Base-by-base conservation (phyloP, 164 flowering plant species). In the Euptelea pleiosperma region DNA sequence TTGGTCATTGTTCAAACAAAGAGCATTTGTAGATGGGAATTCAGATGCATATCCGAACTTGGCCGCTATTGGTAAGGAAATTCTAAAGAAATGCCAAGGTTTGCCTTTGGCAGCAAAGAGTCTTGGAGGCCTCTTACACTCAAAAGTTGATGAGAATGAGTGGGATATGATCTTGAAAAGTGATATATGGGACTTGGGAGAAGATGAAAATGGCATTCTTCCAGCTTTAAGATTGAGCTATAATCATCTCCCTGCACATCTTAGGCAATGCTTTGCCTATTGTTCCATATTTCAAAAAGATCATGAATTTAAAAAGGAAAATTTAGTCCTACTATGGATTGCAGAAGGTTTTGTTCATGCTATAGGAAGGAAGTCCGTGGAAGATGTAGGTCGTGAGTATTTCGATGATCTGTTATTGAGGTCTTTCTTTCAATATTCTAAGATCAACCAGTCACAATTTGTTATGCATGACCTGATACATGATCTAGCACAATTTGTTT, bases 71-170 rank as follows among this genome's bases (percentile, higher is more conserved):
- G 57, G 57, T 22, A 35, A 35, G 30, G 29, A 52, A 53, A 21
- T 53, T 10, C 16, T 53, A 0, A 52, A 53, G 31, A 53, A 35
- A 24, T 53, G 57, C 16, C 28, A 36, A 36, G 57, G 57, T 10
- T 36, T 35, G 43, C 57, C 57, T 36, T 53, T 35, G 29, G 57
- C 44, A 53, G 57, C 28, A 12, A 53, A 53, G 57, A 35, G 15
- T 3, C 28, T 53, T 11, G 57, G 57, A 22, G 43, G 42, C 16
- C 16, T 48, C 3, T 22, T 45, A 12, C 11, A 45, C 29, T 8
- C 29, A 7, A 45, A 25, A 22, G 24, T 12, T 26, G 46, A 42
- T 21, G 54, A 50, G 36, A 8, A 50, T 3, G 54, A 50, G 9
- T 50, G 54, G 54, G 25, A 16, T 5, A n/a, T 12, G 19, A 30